Base-by-base conservation (phyloP, 768 basidiomycete genomes). In the Lactifluus hygrophoroides region DNA sequence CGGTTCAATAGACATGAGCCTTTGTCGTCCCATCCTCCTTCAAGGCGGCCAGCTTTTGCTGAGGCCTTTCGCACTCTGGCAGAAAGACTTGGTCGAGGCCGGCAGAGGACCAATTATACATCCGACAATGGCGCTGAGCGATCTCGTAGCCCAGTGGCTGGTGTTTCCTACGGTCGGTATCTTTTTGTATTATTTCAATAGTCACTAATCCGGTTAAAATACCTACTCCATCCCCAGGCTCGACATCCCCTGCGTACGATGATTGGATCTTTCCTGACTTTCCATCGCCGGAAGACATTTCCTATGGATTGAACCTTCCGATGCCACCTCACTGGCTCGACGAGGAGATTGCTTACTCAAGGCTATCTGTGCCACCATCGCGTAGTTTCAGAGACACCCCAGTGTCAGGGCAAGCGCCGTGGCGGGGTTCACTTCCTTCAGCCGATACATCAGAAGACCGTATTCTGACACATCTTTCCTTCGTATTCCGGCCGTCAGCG, bases 281-380 rank as follows among this genome's bases (percentile, higher is more conserved):
- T 21, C 9, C 34, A 21, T 50, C 58, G 28, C 23, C 53, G 17
- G 58, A 56, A 47, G 50, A 58, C 11, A 50, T 43, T 34, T 48
- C 53, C 10, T 60, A 56, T 32, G 59, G 49, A 32, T 60, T 60
- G 11, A 54, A 56, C 32, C 59, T 60, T 51, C 43, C 54, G n/a
- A 45, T 27, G 30, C 53, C 53, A 10, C 35, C 48, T 19, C 42
- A 27, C 32, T 60, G 58, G 59, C 30, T 45, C 19, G 37, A 38
- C 19, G 49, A 55, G n/a, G 58, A 51, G 21, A 50, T 30, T 37
- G 28, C 21, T 19, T 25, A 48, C 21, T 30, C 42, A 23, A 51
- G 53, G 21, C 48, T 19, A 6, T 25, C 54, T 27, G 40, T 50
- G 14, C 37, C 53, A 11, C 9, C 59, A 17, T 56, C 59, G n/a